Base-by-base conservation (phyloP, 2,329 filamentous ascomycete genomes). In the Phyllosticta citrichinensis region DNA sequence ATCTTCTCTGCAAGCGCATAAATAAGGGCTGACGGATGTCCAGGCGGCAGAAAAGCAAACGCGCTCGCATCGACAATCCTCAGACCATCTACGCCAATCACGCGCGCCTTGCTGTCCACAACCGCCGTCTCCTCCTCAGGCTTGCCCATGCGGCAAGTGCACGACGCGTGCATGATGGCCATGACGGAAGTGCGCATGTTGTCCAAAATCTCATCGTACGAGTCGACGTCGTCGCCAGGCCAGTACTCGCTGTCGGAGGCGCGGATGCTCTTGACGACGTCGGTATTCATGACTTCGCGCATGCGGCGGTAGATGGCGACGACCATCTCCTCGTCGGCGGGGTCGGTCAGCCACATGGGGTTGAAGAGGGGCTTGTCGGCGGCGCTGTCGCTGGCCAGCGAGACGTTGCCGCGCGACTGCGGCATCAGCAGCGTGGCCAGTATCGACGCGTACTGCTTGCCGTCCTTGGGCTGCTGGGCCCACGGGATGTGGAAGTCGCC, bases 131-230 rank as follows among this genome's bases (percentile, higher is more conserved):
- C 58, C 58, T 77, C 70, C 1, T 69, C 68, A 5, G 58, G 57
- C 61, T 63, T 70, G 2, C 73, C 74, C 74, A 76, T 75, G 65
- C 66, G 68, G n/a, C 68, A 71, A 0, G 72, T 71, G 5, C 71
- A 73, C 52, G 65, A 71, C 56, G 70, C 71, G 62, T 76, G 74
- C 69, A 70, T 74, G 12, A 74, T 69, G 0, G 71, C 74, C 9
- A 27, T 40, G n/a, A 64, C 24, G 0, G 51, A 66, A 4, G 65
- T 33, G n/a, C 64, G 59, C 5, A 72, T 63, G n/a, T 51, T 58
- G 1, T 61, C 52, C 9, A 67, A 58, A 10, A 73, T 67, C 60
- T 73, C 56, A 14, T 64, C 70, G 55, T 73, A 69, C 0, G 64
- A 69, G 20, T 55, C 1, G 9, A 68, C 63, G 5, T 62, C 19